phyloP scores from a whole-genome alignment of 2,329 filamentous ascomycete species.

The Ascocoryne sarcoides region DNA sequence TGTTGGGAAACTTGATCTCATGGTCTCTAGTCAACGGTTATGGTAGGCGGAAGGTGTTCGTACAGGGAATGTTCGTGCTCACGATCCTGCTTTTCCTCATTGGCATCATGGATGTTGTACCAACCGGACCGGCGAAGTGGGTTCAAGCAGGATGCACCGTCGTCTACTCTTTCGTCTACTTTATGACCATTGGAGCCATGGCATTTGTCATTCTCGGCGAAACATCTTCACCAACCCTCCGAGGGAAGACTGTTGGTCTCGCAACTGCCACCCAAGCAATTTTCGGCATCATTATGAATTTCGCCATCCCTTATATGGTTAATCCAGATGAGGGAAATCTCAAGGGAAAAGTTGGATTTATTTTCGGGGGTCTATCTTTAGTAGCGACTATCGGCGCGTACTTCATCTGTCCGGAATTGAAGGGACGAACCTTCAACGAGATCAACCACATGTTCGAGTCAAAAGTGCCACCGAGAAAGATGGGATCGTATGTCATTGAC shows the following conservation, averaged over 20 bases:
- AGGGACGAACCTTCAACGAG: conserved; percentile 73
- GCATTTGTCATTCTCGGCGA: conserved; percentile 35
- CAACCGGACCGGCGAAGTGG: conserved; percentile 27
- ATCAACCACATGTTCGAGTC: conserved; percentile 66
- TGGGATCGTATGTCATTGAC: too few relatives aligned
- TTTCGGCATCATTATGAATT: conserved; percentile 38
- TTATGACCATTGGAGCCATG: conserved; percentile 33
- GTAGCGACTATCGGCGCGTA: conserved; percentile 15
- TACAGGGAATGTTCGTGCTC: conserved; percentile 19
- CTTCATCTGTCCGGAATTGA: conserved; percentile 70
- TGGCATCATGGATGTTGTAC: conserved; percentile 25
- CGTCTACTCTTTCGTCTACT: conserved; percentile 33
- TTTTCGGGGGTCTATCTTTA: conserved; percentile 25
- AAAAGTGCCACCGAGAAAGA: conserved; percentile 20
- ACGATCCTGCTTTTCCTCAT: conserved; percentile 11
- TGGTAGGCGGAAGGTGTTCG: conserved; percentile 47
- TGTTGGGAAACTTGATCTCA: conserved; percentile 31
- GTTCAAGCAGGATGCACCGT: conserved; percentile 30
- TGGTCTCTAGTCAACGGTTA: conserved; percentile 47
- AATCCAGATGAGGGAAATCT: conserved; percentile 30
- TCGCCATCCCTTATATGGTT: conserved; percentile 38
- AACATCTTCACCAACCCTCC: conserved; percentile 29
- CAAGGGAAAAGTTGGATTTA: conserved; percentile 30
- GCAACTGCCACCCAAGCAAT: conserved; percentile 33
- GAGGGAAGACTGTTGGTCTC: conserved; percentile 32